Base-by-base conservation (phyloP, 176 grass and related monocot genomes). In the Eleusine indica region DNA sequence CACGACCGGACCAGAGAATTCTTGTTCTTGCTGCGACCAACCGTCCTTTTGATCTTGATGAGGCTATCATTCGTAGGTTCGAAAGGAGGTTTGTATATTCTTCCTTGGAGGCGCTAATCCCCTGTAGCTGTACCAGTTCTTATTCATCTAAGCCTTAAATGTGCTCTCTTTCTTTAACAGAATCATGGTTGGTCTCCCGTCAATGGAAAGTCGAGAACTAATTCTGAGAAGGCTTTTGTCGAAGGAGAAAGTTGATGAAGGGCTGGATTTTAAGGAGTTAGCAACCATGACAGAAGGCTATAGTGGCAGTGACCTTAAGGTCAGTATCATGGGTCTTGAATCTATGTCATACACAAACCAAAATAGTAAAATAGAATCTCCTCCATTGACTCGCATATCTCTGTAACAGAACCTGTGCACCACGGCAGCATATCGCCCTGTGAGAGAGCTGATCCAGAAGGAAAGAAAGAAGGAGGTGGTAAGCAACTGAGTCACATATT, bases 261-360 rank as follows among this genome's bases (percentile, higher is more conserved):
- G 81, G 25, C 88, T 97, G 42, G 81, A 97, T 40, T 97, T 82
- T 14, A 94, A 94, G 86, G 94, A 97, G 74, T 78, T 97, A 80
- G 94, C 88, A 40, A 87, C 73, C 54, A 97, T 97, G 72, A 97
- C 94, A 71, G 94, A 97, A 87, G 94, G 94, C 48, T 97, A 94
- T 32, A 97, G 92, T 40, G 94, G 94, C 14, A 94, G 94, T 85
- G 94, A 97, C 87, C 87, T 97, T 14, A 97, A 97, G 94, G 94
- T 97, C 62, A 80, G 84, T 86, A 79, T 79, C 65, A 80, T 69
- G 32, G 68, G 8, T 73, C 37, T 60, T 83, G 22, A 69, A 89
- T 73, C 84, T 73, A 58, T 76, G 2, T 37, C 71, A 65, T 57
- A 13, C 37, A 25, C 52, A n/a, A 5, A 40, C 52, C 6, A 14